A percentile compares a stretch with the other conserved stretches of the same genome.
Evolutionary conservation across 1,284 basidiomycete genomes (phyloP).

Genomic region (Sanghuangporus sanghuang): DNA sequence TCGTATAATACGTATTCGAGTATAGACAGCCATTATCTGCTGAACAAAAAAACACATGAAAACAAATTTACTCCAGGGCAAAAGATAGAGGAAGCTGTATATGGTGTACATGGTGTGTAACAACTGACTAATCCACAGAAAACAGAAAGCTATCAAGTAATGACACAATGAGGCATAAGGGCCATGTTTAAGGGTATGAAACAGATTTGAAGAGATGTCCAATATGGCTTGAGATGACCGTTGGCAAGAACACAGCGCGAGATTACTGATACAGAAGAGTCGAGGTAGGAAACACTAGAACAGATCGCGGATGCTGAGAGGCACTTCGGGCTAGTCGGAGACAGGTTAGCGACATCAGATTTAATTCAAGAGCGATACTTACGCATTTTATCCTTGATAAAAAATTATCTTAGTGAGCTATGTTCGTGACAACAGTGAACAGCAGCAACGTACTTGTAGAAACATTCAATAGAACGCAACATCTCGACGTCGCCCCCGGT

Average conservation of each 20-base stretch:
- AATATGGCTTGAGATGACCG: slow-evolving; percentile 28
- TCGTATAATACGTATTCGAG: slow-evolving; percentile 12
- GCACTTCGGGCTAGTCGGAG: slow-evolving; percentile 70
- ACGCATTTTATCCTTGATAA: slow-evolving; percentile 79
- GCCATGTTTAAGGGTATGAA: slow-evolving; percentile 61
- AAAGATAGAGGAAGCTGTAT: slow-evolving; percentile 35
- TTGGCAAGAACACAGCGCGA: slow-evolving; percentile 26
- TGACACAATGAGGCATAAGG: slow-evolving; percentile 52
- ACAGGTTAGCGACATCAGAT: slow-evolving; percentile 17
- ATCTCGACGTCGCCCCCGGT: slow-evolving; percentile 97
- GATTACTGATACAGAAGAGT: slow-evolving; percentile 74
- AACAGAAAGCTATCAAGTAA: slow-evolving; percentile 45
- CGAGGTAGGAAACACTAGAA: slow-evolving; percentile 52
- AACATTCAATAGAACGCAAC: slow-evolving; percentile 95
- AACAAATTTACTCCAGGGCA: slow-evolving; percentile 15
- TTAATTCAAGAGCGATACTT: slow-evolving; percentile 30
- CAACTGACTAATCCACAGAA: slow-evolving; percentile 35
- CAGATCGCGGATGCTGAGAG: slow-evolving; percentile 80
- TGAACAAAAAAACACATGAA: background rate
- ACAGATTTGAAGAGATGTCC: slow-evolving; percentile 32
- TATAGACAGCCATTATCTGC: slow-evolving; percentile 20
- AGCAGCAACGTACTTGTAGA: slow-evolving; percentile 70
- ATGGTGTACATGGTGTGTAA: slow-evolving; percentile 63
- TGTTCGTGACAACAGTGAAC: slow-evolving; percentile 1
- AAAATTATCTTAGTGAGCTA: slow-evolving; percentile 18